A percentile compares a stretch with the other conserved stretches of the same genome.
Conservation (phyloP, 176 grass and related monocot genomes). For the Bolboschoenus planiculmis region DNA sequence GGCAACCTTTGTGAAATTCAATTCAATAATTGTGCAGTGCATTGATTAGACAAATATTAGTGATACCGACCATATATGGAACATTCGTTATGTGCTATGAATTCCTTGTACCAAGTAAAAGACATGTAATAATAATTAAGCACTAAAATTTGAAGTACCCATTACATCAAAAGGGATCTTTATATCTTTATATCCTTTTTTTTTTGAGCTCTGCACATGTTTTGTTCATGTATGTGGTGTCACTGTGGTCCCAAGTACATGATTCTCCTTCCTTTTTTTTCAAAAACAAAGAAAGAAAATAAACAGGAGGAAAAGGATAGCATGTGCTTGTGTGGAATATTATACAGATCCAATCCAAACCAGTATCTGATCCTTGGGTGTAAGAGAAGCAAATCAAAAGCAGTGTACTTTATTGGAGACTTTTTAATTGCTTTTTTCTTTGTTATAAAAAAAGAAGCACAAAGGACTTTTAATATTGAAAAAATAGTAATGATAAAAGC, state of each 20-base stretch:
- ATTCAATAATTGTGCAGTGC: background rate
- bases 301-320: background rate
- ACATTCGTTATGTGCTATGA: background rate
- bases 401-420: background rate
- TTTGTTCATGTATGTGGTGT: background rate
- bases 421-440: background rate
- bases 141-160: background rate
- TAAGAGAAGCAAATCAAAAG: slow-evolving; percentile 12
- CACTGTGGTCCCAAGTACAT: background rate
- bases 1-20: background rate
- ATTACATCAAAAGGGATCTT: background rate
- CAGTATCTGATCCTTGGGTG: background rate
- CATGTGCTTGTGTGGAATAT: slow-evolving; percentile 1
- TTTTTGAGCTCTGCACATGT: background rate
- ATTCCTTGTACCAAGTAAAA: background rate
- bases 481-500: background rate
- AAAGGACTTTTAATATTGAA: background rate
- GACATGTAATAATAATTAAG: background rate
- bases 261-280: background rate
- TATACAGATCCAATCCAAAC: background rate
- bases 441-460: background rate
- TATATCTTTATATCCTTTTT: background rate
- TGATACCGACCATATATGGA: background rate
- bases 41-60: background rate
- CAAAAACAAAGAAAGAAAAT: background rate